Evolutionary conservation across 768 basidiomycete species (phyloP).

Genomic region (Termitomyces bulborhizus): DNA sequence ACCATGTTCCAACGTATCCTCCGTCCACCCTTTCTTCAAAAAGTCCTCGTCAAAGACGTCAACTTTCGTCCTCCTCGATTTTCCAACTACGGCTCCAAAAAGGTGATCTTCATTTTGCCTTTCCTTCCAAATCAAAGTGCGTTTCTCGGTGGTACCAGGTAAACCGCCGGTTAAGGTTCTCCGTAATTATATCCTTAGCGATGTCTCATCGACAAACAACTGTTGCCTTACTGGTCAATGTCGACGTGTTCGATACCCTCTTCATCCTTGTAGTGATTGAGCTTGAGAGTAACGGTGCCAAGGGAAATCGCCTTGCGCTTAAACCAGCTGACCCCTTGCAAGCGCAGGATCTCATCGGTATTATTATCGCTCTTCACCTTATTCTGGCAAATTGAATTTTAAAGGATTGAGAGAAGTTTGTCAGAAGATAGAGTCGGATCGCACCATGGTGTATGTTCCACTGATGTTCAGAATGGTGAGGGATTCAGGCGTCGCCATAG

Average conservation of each 20-base stretch:
- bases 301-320: slow-evolving; percentile 55
- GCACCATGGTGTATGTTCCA: slow-evolving; percentile 61
- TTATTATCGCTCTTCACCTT: slow-evolving; percentile 53
- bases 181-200: neutral
- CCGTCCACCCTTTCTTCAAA: slow-evolving; percentile 35
- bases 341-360: slow-evolving; percentile 54
- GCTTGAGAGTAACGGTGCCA: slow-evolving; percentile 50
- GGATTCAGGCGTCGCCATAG: slow-evolving; percentile 61
- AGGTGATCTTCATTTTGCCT: slow-evolving; percentile 49
- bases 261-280: slow-evolving; percentile 64
- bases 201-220: neutral
- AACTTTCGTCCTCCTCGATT: slow-evolving; percentile 43
- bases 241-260: slow-evolving; percentile 58
- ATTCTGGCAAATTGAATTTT: slow-evolving; percentile 38
- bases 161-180: slow-evolving; percentile 54
- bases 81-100: slow-evolving; percentile 55
- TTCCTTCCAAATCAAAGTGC: slow-evolving; percentile 52
- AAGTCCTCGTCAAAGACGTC: slow-evolving; percentile 40
- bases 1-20: slow-evolving; percentile 34
- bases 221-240: slow-evolving; percentile 39
- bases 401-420: neutral
- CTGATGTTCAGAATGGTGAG: slow-evolving; percentile 55
- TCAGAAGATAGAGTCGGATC: neutral
- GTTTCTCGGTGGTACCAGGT: slow-evolving; percentile 47
- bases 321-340: slow-evolving; percentile 73